phyloP scores from a whole-genome alignment of 805 yeast species.

The Kuraishia floccosa region DNA sequence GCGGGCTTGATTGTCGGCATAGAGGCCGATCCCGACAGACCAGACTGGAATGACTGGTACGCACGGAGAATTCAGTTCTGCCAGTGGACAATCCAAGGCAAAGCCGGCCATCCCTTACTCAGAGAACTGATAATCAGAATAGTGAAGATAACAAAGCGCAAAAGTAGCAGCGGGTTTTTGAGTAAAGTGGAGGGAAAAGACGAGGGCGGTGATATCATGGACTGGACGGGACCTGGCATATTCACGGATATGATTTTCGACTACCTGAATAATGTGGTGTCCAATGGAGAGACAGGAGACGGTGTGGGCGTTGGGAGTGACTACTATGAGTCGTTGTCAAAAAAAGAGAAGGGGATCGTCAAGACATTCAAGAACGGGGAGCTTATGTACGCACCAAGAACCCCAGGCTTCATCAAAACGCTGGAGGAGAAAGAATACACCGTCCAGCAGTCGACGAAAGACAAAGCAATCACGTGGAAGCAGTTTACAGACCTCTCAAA shows the following conservation, averaged over 20 bases:
- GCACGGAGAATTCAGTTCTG: constrained; percentile 91
- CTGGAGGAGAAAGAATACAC: not conserved
- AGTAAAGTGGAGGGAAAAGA: constrained; percentile 42
- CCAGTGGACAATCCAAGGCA: constrained; percentile 92
- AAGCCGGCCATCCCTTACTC: constrained; percentile 83
- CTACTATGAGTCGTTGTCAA: constrained; percentile 7
- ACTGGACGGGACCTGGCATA: constrained; percentile 95
- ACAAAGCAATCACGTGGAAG: constrained; percentile 40
- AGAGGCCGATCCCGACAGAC: constrained; percentile 95
- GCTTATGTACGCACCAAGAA: not conserved
- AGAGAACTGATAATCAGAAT: constrained; percentile 72
- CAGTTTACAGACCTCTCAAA: constrained; percentile 46
- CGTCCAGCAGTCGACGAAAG: not conserved
- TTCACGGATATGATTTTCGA: constrained; percentile 83
- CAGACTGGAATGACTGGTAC: constrained; percentile 90
- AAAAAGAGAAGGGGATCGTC: not conserved
- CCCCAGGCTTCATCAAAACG: not conserved
- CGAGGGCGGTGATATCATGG: constrained; percentile 71
- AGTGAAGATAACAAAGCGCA: constrained; percentile 59
- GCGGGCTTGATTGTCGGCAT: constrained; percentile 83
- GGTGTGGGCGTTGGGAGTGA: constrained; percentile 21
- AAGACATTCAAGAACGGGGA: not conserved
- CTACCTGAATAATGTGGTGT: constrained; percentile 56
- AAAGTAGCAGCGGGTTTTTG: constrained; percentile 35
- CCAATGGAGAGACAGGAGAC: constrained; percentile 18